phyloP scores from a whole-genome alignment of 345 rosid genomes.

The Rhizophora mangle region DNA sequence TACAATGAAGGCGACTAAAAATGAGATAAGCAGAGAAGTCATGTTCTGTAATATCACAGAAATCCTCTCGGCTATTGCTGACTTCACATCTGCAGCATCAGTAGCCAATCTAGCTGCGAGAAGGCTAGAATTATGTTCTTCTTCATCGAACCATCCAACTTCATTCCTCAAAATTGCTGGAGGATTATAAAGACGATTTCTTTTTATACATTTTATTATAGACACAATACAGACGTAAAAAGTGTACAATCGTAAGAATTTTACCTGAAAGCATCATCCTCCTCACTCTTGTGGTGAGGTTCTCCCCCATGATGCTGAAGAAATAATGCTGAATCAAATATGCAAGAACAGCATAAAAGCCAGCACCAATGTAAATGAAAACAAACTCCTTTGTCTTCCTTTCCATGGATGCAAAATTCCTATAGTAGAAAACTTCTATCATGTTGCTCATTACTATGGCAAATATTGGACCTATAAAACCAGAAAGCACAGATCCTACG shows the following conservation, averaged over 20 bases:
- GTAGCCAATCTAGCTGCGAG: slow-evolving; percentile 80
- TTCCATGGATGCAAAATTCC: slow-evolving; percentile 78
- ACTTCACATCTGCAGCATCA: slow-evolving; percentile 91
- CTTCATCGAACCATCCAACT: slow-evolving; percentile 99
- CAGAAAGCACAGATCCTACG: slow-evolving; percentile 82
- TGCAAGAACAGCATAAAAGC: slow-evolving; percentile 83
- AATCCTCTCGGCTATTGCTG: slow-evolving; percentile 94
- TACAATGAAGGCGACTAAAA: slow-evolving; percentile 88
- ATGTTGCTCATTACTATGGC: slow-evolving; percentile 95
- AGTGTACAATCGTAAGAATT: too few species aligned
- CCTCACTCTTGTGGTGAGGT: slow-evolving; percentile 93
- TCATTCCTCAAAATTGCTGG: slow-evolving; percentile 91
- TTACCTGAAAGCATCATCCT: slow-evolving; percentile 98
- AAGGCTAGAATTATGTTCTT: slow-evolving; percentile 93
- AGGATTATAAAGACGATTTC: neutral
- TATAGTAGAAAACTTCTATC: slow-evolving; percentile 96
- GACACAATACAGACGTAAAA: too few species aligned
- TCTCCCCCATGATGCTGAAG: slow-evolving; percentile 99
- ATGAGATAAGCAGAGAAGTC: slow-evolving; percentile 93
- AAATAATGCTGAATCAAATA: slow-evolving; percentile 97
- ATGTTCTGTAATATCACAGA: slow-evolving; percentile 94
- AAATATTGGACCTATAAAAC: slow-evolving; percentile 89
- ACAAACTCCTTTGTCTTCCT: slow-evolving; percentile 89
- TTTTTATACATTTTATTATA: too few species aligned
- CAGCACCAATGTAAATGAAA: slow-evolving; percentile 92